Percentiles rank a stretch among this genome's conserved stretches.
Conservation (phyloP, 2,329 filamentous ascomycete genomes). For the Microsporum canis region DNA sequence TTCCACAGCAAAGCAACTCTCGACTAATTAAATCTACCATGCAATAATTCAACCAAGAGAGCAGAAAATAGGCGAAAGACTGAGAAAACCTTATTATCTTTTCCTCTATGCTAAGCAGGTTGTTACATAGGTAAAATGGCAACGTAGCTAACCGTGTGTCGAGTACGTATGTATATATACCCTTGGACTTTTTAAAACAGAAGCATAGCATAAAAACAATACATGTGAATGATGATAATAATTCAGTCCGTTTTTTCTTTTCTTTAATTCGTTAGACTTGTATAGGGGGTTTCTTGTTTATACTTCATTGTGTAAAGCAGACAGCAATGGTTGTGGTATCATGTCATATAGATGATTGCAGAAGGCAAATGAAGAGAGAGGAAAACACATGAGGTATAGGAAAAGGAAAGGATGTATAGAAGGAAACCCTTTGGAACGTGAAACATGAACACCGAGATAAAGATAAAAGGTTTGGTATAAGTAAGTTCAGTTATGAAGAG, state of each 20-base stretch:
- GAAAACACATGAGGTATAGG: slow-evolving; percentile 23
- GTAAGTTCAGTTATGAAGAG: slow-evolving; percentile 8
- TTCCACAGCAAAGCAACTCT: too few species aligned
- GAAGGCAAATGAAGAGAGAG: background rate
- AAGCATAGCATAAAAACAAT: background rate
- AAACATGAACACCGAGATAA: slow-evolving; percentile 4
- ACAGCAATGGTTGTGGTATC: background rate
- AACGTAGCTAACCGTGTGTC: background rate
- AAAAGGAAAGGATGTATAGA: slow-evolving; percentile 19
- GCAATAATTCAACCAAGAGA: background rate
- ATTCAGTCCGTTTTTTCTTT: background rate
- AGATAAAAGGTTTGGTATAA: slow-evolving; percentile 5
- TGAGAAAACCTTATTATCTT: background rate
- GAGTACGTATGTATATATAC: background rate
- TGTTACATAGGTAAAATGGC: background rate
- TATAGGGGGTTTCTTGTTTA: background rate
- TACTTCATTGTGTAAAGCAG: slow-evolving; percentile 2
- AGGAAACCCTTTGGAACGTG: background rate
- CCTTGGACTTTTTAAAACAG: background rate
- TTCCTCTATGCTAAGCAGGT: background rate
- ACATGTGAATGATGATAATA: background rate
- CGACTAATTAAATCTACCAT: too few species aligned
- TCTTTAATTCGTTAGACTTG: slow-evolving; percentile 4
- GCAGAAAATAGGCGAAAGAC: background rate
- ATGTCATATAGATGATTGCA: background rate